A percentile compares a stretch with the other conserved stretches of the same genome.
These are phyloP conservation scores for Neurospora pannonica DNA, from an alignment of 495 filamentous ascomycete genomes.

Conservation along the genomic window DNA sequence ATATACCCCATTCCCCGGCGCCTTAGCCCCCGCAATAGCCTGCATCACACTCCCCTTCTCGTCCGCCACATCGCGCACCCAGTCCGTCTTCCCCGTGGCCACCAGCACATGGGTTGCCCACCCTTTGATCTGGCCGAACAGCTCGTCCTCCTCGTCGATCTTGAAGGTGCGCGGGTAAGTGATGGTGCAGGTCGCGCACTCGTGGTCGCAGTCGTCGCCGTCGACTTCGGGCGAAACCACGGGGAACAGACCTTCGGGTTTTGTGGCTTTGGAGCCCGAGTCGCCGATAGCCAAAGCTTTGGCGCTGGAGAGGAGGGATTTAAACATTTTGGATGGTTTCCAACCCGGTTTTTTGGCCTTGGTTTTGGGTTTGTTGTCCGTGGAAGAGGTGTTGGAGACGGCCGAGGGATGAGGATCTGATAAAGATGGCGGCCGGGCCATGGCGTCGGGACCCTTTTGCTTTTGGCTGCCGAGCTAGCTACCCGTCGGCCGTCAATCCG, in stretches of 20 bases:
- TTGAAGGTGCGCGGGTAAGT: constrained; percentile 61
- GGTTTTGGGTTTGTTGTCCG: neutral
- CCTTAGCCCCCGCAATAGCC: constrained; percentile 58
- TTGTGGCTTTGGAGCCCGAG: constrained; percentile 55
- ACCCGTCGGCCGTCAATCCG: neutral
- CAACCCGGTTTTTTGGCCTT: neutral
- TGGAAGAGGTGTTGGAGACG: neutral
- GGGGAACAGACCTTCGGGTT: constrained; percentile 49
- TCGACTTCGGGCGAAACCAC: constrained; percentile 62
- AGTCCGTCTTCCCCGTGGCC: constrained; percentile 91
- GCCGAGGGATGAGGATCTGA: neutral
- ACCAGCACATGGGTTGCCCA: constrained; percentile 88
- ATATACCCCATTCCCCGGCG: constrained; percentile 66
- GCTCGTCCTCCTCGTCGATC: constrained; percentile 65
- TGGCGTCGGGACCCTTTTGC: too few relatives aligned
- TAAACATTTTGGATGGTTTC: constrained; percentile 10
- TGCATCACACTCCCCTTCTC: constrained; percentile 94
- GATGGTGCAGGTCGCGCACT: constrained; percentile 77
- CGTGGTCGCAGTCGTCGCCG: constrained; percentile 80
- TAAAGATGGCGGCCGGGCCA: too few relatives aligned
- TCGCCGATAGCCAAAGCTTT: constrained; percentile 48
- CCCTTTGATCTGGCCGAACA: constrained; percentile 82
- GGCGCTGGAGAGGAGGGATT: constrained; percentile 34
- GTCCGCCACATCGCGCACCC: constrained; percentile 81
- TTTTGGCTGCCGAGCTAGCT: too few relatives aligned